A percentile compares a stretch with the other conserved stretches of the same genome.
Evolutionary conservation across 176 grass and related monocot species (phyloP).

Genomic region (Cenchrus americanus): DNA sequence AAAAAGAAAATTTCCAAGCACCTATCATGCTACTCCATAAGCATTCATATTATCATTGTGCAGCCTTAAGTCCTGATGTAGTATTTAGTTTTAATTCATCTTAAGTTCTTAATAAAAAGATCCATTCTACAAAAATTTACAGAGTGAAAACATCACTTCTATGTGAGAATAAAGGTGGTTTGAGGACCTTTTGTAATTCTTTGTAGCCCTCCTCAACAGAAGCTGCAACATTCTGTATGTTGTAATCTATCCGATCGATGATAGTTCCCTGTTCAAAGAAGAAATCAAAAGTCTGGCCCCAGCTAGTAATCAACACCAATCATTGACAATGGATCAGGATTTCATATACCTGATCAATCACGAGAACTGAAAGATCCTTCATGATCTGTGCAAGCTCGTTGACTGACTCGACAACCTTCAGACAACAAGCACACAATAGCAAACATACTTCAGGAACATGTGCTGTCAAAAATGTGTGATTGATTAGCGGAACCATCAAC

Average conservation of each 20-base stretch:
- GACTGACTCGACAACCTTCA: constrained; percentile 95
- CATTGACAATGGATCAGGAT: constrained; percentile 27
- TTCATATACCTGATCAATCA: constrained; percentile 90
- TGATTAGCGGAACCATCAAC: not conserved
- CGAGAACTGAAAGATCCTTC: constrained; percentile 98
- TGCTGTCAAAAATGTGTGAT: not conserved
- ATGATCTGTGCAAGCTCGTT: constrained; percentile 99
- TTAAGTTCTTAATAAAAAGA: not conserved
- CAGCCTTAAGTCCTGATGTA: not conserved
- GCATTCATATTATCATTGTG: not conserved
- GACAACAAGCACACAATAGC: constrained; percentile 33
- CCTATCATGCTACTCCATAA: not conserved
- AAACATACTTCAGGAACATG: constrained; percentile 4
- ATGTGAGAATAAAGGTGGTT: not conserved
- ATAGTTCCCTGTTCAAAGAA: constrained; percentile 81
- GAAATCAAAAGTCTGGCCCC: constrained; percentile 11
- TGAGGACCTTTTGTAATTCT: constrained; percentile 80
- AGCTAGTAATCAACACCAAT: constrained; percentile 23
- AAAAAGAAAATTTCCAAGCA: not conserved
- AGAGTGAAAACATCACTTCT: not conserved
- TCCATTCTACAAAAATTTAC: not conserved
- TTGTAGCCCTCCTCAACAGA: constrained; percentile 92
- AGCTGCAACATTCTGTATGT: constrained; percentile 87
- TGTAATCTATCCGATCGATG: constrained; percentile 90
- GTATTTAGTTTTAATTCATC: constrained; percentile 6